Evolutionary conservation across 768 basidiomycete genomes (phyloP), one percentile per base, ranked within the genome.

Genomic region (Boletus insuetus): DNA sequence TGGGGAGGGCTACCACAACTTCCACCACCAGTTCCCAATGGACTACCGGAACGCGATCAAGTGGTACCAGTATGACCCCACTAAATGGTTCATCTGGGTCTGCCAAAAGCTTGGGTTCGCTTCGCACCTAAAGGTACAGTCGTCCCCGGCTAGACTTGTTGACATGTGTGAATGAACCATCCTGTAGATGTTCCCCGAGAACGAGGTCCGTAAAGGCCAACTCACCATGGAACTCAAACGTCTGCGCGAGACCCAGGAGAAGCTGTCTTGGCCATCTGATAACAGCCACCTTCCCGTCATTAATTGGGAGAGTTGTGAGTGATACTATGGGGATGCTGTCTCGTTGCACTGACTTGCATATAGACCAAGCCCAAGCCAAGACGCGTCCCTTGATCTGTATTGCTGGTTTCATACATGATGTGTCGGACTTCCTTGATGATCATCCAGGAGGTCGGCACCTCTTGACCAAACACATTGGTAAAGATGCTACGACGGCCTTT

Each of bases 1-100:
- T 65, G 94, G 94, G 51, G 94, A 98, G 73, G 94, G 94, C 16
- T 98, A 98, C 77, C 94, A 98, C 79, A 98, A 98, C 74, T 96
- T 96, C 83, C 94, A 98, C 76, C 94, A 98, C 67, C 84, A 83
- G 55, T 96, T 96, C 83, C 94, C 94, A 8, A 93, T 93, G 90
- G 94, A 98, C 72, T 98, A 94, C 77, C 83, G 94, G 24, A 96
- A 96, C 66, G 94, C 94, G 53, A 93, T 96, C 79, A 92, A 80
- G 72, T 87, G 86, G 85, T 84, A 84, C 68, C 92, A 94, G 69
- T 94, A 93, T 65, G 91, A 94, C 67, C 92, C 92, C 4, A 94
- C 94, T 4, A 94, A 96, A 74, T 95, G 94, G 94, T 85, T 87
- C 71, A 87, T 87, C 66, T 74, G 72, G 69, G 73, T 75, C 46